These are phyloP conservation scores for Suhomyces faveliae DNA, from an alignment of 805 yeast genomes.

Conservation along the genomic window DNA sequence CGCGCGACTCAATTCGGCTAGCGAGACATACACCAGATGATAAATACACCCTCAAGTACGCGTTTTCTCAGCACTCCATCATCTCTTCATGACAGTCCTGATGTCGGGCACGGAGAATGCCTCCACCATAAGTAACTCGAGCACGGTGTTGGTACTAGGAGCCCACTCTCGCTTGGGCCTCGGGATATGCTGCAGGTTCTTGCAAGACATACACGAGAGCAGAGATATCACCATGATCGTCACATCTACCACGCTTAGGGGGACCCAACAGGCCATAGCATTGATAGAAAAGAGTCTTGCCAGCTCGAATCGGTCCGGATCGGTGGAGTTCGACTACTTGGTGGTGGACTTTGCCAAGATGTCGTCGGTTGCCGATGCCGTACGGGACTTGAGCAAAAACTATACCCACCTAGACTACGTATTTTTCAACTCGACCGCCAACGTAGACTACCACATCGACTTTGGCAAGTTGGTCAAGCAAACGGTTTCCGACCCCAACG, in stretches of 20 bases:
- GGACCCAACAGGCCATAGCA: slow-evolving; percentile 72
- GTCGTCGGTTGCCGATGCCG: slow-evolving; percentile 76
- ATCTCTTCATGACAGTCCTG: not conserved
- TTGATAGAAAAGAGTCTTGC: slow-evolving; percentile 36
- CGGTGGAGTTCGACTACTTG: slow-evolving; percentile 80
- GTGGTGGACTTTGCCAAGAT: slow-evolving; percentile 83
- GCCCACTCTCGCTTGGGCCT: slow-evolving; percentile 8
- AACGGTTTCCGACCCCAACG: slow-evolving; percentile 60
- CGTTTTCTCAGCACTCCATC: no score
- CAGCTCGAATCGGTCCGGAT: slow-evolving; percentile 43
- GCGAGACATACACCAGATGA: no score
- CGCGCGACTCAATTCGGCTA: no score
- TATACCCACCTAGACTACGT: slow-evolving; percentile 71
- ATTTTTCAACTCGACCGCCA: slow-evolving; percentile 61
- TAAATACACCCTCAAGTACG: no score
- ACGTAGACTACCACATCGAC: slow-evolving; percentile 79
- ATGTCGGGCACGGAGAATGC: not conserved
- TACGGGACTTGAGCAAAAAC: slow-evolving; percentile 61
- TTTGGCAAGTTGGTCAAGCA: slow-evolving; percentile 76
- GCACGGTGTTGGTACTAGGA: slow-evolving; percentile 9
- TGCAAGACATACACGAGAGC: slow-evolving; percentile 42
- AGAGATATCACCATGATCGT: slow-evolving; percentile 72
- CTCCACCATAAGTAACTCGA: slow-evolving; percentile 5
- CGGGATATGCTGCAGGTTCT: slow-evolving; percentile 6
- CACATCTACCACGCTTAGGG: slow-evolving; percentile 83